A percentile compares a stretch with the other conserved stretches of the same genome.
phyloP scores from a whole-genome alignment of 129 eudicot genomes.

The Arctium lappa region DNA sequence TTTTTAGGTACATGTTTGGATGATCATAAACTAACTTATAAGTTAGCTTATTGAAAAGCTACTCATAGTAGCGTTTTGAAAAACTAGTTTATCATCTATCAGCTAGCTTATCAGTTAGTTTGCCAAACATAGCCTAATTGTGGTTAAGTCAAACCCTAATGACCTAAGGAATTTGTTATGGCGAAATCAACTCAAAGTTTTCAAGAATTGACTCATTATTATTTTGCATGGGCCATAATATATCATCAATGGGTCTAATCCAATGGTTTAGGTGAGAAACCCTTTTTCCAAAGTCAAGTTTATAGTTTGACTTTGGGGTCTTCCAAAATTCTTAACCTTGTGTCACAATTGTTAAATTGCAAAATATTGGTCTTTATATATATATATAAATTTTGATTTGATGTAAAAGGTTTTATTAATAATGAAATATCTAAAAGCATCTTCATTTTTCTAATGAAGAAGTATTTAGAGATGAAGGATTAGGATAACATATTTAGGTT shows the following conservation, averaged over 20 bases:
- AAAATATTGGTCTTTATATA: neutral
- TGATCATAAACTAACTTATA: no score
- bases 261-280: neutral
- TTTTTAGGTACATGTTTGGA: no score
- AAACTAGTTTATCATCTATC: no score
- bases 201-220: neutral
- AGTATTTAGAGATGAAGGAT: no score
- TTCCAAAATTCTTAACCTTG: neutral
- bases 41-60: no score
- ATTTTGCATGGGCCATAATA: neutral
- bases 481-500: neutral
- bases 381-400: no score
- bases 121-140: no score
- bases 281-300: neutral
- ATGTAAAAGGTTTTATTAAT: no score
- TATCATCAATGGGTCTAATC: neutral
- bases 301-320: neutral
- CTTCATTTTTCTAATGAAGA: neutral
- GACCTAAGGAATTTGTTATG: neutral
- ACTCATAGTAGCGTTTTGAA: no score
- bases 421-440: neutral
- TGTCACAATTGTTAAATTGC: neutral
- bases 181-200: neutral
- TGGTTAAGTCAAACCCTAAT: neutral
- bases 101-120: no score